Conservation (phyloP, 495 filamentous ascomycete species). For the Podospora pseudoanserina region DNA sequence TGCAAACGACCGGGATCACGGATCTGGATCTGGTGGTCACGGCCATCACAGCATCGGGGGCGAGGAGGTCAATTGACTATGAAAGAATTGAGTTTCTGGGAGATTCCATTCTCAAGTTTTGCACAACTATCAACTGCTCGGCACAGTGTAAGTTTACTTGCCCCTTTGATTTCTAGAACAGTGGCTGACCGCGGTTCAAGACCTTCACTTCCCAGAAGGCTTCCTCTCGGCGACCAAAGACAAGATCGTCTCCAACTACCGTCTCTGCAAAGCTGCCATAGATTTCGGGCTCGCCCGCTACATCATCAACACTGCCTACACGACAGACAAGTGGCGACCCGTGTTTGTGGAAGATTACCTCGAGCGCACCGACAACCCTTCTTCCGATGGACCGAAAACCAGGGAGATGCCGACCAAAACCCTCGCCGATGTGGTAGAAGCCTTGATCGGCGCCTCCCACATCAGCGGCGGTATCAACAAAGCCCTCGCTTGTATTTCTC, state of each 20-base stretch:
- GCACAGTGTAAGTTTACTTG: conserved; percentile 44
- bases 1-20: conserved; percentile 53
- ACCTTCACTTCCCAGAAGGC: conserved; percentile 72
- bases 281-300: conserved; percentile 64
- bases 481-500: conserved; percentile 60
- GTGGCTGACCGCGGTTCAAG: conserved; percentile 22
- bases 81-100: conserved; percentile 88
- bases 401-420: conserved; percentile 64
- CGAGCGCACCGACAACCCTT: conserved; percentile 15
- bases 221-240: conserved; percentile 68
- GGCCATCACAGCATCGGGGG: conserved; percentile 66
- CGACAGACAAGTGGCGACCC: conserved; percentile 67
- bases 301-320: conserved; percentile 68
- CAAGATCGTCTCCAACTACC: conserved; percentile 66
- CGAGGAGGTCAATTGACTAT: conserved; percentile 64
- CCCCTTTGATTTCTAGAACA: background rate
- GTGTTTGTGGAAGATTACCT: conserved; percentile 55
- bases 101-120: conserved; percentile 79
- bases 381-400: conserved; percentile 13
- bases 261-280: conserved; percentile 61
- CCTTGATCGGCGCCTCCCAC: conserved; percentile 73
- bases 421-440: conserved; percentile 86
- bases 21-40: conserved; percentile 59
- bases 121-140: conserved; percentile 62
- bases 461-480: conserved; percentile 64